Conservation (phyloP, 768 basidiomycete species). For the Russula griseocarnosa region DNA sequence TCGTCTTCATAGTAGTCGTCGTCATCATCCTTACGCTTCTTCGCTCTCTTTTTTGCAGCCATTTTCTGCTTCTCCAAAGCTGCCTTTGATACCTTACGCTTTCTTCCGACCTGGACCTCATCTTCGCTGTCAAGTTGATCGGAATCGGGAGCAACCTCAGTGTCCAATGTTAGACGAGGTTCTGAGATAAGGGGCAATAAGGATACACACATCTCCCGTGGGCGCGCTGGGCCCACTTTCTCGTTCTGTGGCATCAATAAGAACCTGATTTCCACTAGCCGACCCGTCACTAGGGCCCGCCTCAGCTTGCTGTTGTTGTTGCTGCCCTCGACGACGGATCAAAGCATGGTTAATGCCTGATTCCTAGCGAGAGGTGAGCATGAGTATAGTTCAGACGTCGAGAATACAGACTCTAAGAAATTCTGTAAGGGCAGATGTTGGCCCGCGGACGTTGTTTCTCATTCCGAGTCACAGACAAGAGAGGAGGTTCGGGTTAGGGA, state of each 20-base stretch:
- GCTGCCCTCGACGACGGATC: constrained; percentile 39
- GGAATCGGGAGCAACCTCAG: constrained; percentile 25
- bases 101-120: constrained; percentile 26
- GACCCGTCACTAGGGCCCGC: constrained; percentile 44
- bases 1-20: constrained; percentile 45
- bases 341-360: constrained; percentile 47
- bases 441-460: constrained; percentile 67
- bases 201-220: constrained; percentile 7
- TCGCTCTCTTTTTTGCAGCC: constrained; percentile 26
- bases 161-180: neutral
- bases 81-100: constrained; percentile 26
- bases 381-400: neutral
- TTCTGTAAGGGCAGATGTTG: constrained; percentile 78
- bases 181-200: neutral
- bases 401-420: constrained; percentile 58
- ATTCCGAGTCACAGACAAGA: neutral
- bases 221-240: constrained; percentile 26
- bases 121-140: constrained; percentile 24
- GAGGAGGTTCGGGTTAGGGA: constrained; percentile 1
- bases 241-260: constrained; percentile 27
- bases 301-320: constrained; percentile 38
- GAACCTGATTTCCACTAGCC: constrained; percentile 23
- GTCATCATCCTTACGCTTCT: constrained; percentile 44
- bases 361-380: constrained; percentile 37
- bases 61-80: constrained; percentile 35